Percentiles rank a stretch among this genome's conserved stretches.
Conservation (phyloP, 306 rosid genomes). For the Rubus idaeus region DNA sequence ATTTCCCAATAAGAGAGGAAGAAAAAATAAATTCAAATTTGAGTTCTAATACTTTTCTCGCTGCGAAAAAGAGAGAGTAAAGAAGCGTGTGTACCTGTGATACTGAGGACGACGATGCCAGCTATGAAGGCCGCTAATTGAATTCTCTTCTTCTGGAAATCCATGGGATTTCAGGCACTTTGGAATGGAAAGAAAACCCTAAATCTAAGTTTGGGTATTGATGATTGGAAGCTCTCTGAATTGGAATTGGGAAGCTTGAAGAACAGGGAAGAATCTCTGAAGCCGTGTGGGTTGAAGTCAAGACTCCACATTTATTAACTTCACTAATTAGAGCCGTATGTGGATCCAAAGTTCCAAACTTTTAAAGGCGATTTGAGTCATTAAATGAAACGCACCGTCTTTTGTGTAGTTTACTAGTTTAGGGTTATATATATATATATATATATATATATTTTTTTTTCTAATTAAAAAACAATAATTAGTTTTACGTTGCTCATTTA, state of each 20-base stretch:
- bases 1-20: not conserved
- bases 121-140: constrained; percentile 41
- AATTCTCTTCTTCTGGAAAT: constrained; percentile 56
- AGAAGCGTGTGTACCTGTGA: constrained; percentile 54
- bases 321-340: not conserved
- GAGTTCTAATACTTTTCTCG: not conserved
- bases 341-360: no score
- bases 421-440: no score
- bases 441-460: no score
- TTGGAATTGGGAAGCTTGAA: constrained; percentile 4
- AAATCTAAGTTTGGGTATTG: not conserved
- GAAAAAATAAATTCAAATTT: not conserved
- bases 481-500: no score
- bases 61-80: not conserved
- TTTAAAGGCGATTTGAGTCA: not conserved
- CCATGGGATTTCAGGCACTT: constrained; percentile 36
- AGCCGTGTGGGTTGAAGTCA: not conserved
- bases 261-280: constrained; percentile 32
- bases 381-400: constrained; percentile 3
- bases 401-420: not conserved
- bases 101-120: constrained; percentile 62
- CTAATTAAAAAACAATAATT: no score
- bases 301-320: not conserved
- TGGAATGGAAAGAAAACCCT: not conserved
- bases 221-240: no score